Evolutionary conservation across 306 rosid species (phyloP).

Genomic region (Vigna radiata): DNA sequence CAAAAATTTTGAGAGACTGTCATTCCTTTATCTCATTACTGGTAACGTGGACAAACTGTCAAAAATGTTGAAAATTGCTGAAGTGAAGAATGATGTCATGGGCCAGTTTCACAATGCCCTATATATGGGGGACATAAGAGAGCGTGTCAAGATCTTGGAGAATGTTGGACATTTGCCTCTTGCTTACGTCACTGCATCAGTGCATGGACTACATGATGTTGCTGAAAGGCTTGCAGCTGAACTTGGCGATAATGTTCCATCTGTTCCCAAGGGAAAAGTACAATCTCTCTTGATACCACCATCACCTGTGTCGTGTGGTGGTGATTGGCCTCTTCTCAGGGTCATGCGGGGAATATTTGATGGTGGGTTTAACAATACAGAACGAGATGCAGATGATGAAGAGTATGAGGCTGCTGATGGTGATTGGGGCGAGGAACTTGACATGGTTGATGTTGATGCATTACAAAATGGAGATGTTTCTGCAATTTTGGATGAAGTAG

Average conservation of each 20-base stretch:
- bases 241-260: conserved; percentile 79
- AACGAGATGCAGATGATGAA: conserved; percentile 60
- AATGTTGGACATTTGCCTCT: conserved; percentile 88
- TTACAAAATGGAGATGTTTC: conserved; percentile 72
- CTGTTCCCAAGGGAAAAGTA: conserved; percentile 73
- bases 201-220: conserved; percentile 80
- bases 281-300: conserved; percentile 83
- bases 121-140: conserved; percentile 80
- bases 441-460: conserved; percentile 71
- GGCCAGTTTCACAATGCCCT: conserved; percentile 96
- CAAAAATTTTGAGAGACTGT: conserved; percentile 88
- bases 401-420: conserved; percentile 79
- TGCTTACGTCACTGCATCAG: conserved; percentile 82
- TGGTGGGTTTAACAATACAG: conserved; percentile 71
- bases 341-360: conserved; percentile 86
- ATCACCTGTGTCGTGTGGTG: conserved; percentile 70
- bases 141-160: conserved; percentile 89
- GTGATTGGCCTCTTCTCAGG: conserved; percentile 98
- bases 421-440: conserved; percentile 85
- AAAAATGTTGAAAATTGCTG: conserved; percentile 97
- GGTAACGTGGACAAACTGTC: conserved; percentile 85
- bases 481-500: conserved; percentile 68
- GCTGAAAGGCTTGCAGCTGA: conserved; percentile 85
- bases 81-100: conserved; percentile 95
- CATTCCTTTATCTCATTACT: conserved; percentile 86